Evolutionary conservation across 2,329 filamentous ascomycete genomes (phyloP).

Genomic region (Aspergillus brasiliensis): DNA sequence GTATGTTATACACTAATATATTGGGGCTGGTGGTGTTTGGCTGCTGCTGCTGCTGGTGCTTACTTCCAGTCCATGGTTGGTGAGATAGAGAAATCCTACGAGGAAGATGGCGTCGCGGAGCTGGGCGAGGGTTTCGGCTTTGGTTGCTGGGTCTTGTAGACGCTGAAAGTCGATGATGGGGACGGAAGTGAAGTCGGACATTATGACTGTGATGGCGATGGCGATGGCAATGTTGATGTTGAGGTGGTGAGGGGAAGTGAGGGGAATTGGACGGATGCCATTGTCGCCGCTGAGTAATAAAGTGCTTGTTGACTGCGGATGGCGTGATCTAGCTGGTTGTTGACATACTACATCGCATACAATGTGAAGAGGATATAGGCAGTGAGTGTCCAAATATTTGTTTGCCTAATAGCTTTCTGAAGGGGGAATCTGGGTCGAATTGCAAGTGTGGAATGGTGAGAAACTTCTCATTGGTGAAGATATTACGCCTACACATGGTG

Average conservation of each 20-base stretch:
- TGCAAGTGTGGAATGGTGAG: too few species aligned
- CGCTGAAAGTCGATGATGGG: conserved; percentile 33
- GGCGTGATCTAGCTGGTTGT: too few species aligned
- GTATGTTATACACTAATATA: too few species aligned
- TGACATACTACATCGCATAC: too few species aligned
- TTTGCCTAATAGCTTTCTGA: too few species aligned
- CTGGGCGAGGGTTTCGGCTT: conserved; percentile 25
- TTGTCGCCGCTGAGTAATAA: not conserved
- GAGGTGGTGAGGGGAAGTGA: not conserved
- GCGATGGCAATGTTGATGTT: not conserved
- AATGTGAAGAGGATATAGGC: too few species aligned
- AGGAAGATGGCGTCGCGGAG: conserved; percentile 38
- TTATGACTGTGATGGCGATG: conserved; percentile 6
- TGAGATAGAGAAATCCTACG: conserved; percentile 40
- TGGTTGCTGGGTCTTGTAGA: conserved; percentile 27
- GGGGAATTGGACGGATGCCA: not conserved
- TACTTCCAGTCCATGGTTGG: conserved; percentile 39
- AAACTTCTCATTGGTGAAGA: too few species aligned
- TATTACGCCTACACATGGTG: too few species aligned
- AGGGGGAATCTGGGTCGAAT: too few species aligned
- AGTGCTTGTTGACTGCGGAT: not conserved
- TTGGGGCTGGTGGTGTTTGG: not conserved
- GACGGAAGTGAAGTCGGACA: conserved; percentile 33
- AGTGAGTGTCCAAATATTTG: too few species aligned
- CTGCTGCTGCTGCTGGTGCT: too few species aligned